Conservation (phyloP, 768 basidiomycete species). For the Tubosaeta sp. region DNA sequence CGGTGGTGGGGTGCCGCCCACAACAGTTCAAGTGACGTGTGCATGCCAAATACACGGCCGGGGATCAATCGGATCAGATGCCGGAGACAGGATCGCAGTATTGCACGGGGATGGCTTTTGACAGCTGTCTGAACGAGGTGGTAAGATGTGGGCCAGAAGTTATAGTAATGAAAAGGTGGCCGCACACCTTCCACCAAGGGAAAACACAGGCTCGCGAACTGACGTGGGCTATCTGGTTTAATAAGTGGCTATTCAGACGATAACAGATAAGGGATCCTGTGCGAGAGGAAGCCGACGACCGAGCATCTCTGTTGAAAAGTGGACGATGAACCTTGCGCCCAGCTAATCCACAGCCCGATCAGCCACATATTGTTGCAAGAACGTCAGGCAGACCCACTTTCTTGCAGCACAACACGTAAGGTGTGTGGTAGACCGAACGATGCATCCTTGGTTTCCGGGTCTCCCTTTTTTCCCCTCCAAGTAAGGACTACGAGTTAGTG, state of each 20-base stretch:
- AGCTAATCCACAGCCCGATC: background rate
- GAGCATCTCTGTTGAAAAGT: background rate
- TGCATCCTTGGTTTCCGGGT: background rate
- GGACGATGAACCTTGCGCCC: background rate
- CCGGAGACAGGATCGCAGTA: conserved; percentile 1
- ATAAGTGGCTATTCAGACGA: background rate
- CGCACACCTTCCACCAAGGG: background rate
- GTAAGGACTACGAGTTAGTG: background rate
- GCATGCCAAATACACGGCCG: conserved; percentile 4
- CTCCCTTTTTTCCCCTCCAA: background rate
- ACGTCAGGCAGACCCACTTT: background rate
- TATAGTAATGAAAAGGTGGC: background rate
- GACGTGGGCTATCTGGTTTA: background rate
- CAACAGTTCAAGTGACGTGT: conserved; percentile 11
- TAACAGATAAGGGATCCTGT: background rate
- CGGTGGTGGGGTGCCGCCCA: background rate
- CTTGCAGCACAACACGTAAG: background rate
- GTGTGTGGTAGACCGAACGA: background rate
- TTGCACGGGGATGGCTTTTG: background rate
- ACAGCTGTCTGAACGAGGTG: background rate
- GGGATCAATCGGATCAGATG: conserved; percentile 21
- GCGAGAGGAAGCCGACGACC: background rate
- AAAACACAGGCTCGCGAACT: background rate
- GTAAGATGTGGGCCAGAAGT: background rate
- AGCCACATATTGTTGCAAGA: background rate